Base-by-base conservation (phyloP, 257 asterid genomes). In the Craterostigma plantagineum region DNA sequence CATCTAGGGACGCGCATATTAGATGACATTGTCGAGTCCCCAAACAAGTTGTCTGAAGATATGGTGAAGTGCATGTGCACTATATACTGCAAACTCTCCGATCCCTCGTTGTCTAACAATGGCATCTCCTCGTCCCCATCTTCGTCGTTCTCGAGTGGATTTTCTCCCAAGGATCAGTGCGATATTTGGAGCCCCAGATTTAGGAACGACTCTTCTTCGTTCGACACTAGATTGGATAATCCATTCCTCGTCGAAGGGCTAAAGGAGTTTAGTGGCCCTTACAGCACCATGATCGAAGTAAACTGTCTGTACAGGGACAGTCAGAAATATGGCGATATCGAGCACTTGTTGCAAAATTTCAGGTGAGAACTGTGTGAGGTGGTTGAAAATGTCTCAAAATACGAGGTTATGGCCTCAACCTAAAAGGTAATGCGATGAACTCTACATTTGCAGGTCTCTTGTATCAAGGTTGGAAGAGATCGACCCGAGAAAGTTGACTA, bases 261-360 rank as follows among this genome's bases (percentile, higher is more conserved):
- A 15, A 91, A 84, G 55, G 96, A 91, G 44, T 91, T 91, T 54
- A 91, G 99, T 14, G 96, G 99, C 48, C 96, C 96, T 45, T 84
- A 91, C 75, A 84, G 96, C 94, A 80, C 91, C 10, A 91, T 91
- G 99, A 65, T 91, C 43, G 99, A 91, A 75, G 79, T 91, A 10
- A 72, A 71, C 49, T 73, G 90, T 52, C 63, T 91, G 49, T 67
- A 84, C 65, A 62, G 96, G 62, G 96, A 80, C 50, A 51, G 71
- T 50, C 79, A 73, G 69, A 91, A 80, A 65, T 42, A 80, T 64
- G 77, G 80, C 1, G 85, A 77, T 23, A 54, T 74, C 36, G 99
- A 91, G 54, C 68, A 66, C 52, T 53, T 80, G 65, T 44, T 84
- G 51, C 87, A 73, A 56, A 63, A 80, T 54, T 91, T 75, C 52